Conservation (phyloP, 768 basidiomycete species). For the Xerocomellus dryophilus region DNA sequence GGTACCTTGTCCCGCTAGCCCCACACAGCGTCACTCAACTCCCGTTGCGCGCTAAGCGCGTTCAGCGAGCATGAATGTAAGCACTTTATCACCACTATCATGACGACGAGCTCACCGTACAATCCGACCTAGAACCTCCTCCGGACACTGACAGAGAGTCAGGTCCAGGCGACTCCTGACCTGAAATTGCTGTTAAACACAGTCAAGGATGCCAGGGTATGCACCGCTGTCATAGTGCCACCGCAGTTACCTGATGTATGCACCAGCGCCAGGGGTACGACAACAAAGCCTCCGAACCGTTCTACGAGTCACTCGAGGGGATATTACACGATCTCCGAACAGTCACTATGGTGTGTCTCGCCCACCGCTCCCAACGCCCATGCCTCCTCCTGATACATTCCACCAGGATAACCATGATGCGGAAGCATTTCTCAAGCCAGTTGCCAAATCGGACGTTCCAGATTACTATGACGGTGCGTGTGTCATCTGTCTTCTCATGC, state of each 20-base stretch:
- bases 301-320: conserved; percentile 92
- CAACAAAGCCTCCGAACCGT: conserved; percentile 76
- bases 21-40: conserved; percentile 30
- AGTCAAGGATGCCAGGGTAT: conserved; percentile 85
- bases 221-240: conserved; percentile 33
- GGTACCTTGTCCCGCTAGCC: conserved; percentile 32
- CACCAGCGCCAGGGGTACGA: conserved; percentile 52
- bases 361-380: conserved; percentile 19
- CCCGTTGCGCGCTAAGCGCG: conserved; percentile 30
- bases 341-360: conserved; percentile 56
- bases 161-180: conserved; percentile 63
- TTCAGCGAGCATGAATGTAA: conserved; percentile 27
- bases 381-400: conserved; percentile 26
- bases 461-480: conserved; percentile 88
- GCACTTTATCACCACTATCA: background rate
- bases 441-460: conserved; percentile 83
- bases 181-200: conserved; percentile 78
- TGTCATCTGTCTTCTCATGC: background rate
- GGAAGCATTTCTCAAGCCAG: conserved; percentile 90
- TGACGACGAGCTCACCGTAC: conserved; percentile 1
- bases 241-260: conserved; percentile 19
- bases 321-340: conserved; percentile 81
- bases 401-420: conserved; percentile 82
- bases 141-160: conserved; percentile 78
- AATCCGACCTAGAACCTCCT: conserved; percentile 69